Evolutionary conservation across 768 basidiomycete species (phyloP).

Genomic region (Boletus rex-veris): DNA sequence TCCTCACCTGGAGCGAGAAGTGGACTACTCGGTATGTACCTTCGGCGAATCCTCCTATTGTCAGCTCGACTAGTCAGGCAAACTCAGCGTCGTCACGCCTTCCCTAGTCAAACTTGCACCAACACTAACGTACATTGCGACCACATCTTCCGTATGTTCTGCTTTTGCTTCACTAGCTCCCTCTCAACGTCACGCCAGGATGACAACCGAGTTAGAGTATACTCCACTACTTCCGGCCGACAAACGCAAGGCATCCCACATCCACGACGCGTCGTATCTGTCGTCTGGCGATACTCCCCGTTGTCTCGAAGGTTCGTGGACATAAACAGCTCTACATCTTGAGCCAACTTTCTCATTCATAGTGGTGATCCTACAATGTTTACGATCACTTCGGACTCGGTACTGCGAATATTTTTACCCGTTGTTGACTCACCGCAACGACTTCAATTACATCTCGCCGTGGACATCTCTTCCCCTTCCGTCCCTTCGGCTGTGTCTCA

Average conservation of each 20-base stretch:
- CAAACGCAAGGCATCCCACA: constrained; percentile 68
- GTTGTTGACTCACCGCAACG: constrained; percentile 82
- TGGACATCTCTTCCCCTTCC: constrained; percentile 68
- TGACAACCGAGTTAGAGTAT: constrained; percentile 58
- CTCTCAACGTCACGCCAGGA: constrained; percentile 37
- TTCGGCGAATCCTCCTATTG: not conserved
- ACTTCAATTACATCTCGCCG: constrained; percentile 77
- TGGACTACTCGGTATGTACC: constrained; percentile 60
- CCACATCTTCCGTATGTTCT: constrained; percentile 51
- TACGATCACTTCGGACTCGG: constrained; percentile 79
- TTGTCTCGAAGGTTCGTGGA: constrained; percentile 58
- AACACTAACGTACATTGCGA: constrained; percentile 70
- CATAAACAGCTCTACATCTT: not conserved
- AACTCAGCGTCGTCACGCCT: constrained; percentile 45
- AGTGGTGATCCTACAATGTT: constrained; percentile 79
- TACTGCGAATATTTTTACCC: constrained; percentile 80
- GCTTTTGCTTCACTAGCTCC: not conserved
- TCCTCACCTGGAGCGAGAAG: constrained; percentile 79
- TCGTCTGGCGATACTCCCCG: constrained; percentile 72
- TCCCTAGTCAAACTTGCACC: constrained; percentile 65
- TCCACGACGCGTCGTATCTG: constrained; percentile 65
- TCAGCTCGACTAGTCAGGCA: constrained; percentile 9
- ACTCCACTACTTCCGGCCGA: constrained; percentile 69
- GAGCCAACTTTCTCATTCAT: constrained; percentile 5
- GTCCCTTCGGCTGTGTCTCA: constrained; percentile 38